Conservation (phyloP, 2,329 filamentous ascomycete genomes). For the Penicillium sp. region DNA sequence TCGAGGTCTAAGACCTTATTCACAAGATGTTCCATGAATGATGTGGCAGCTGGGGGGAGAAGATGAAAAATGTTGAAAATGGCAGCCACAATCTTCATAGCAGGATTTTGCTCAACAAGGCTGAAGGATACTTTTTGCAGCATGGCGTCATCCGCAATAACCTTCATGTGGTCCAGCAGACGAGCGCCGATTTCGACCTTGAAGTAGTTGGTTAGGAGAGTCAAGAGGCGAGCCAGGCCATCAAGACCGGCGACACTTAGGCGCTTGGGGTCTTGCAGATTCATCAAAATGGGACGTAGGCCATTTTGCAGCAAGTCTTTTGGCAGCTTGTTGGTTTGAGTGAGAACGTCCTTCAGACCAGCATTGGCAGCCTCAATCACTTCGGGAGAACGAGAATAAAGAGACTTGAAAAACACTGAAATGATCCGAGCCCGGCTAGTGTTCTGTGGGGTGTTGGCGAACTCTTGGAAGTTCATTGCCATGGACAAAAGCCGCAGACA, state of each 20-base stretch:
- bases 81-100: slow-evolving; percentile 92
- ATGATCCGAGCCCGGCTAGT: slow-evolving; percentile 70
- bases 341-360: slow-evolving; percentile 82
- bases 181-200: slow-evolving; percentile 96
- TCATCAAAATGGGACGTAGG: slow-evolving; percentile 91
- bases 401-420: slow-evolving; percentile 93
- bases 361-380: slow-evolving; percentile 94
- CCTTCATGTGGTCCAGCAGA: slow-evolving; percentile 90
- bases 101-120: slow-evolving; percentile 85
- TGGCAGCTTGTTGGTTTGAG: slow-evolving; percentile 85
- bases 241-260: slow-evolving; percentile 87
- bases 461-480: slow-evolving; percentile 90
- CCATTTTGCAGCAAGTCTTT: slow-evolving; percentile 95
- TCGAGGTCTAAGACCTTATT: slow-evolving; percentile 90
- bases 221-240: slow-evolving; percentile 83
- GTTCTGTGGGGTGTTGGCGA: slow-evolving; percentile 72
- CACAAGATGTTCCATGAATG: slow-evolving; percentile 87
- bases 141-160: slow-evolving; percentile 76
- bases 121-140: slow-evolving; percentile 92
- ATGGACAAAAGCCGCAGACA: slow-evolving; percentile 92
- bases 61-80: slow-evolving; percentile 97
- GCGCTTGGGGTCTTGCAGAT: slow-evolving; percentile 89
- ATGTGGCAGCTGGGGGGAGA: slow-evolving; percentile 84
- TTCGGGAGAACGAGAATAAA: slow-evolving; percentile 89
- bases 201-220: slow-evolving; percentile 95